Percentiles rank a stretch among this genome's conserved stretches.
phyloP scores from a whole-genome alignment of 1,139 yeast species.

The Starmera stellimalicola region DNA sequence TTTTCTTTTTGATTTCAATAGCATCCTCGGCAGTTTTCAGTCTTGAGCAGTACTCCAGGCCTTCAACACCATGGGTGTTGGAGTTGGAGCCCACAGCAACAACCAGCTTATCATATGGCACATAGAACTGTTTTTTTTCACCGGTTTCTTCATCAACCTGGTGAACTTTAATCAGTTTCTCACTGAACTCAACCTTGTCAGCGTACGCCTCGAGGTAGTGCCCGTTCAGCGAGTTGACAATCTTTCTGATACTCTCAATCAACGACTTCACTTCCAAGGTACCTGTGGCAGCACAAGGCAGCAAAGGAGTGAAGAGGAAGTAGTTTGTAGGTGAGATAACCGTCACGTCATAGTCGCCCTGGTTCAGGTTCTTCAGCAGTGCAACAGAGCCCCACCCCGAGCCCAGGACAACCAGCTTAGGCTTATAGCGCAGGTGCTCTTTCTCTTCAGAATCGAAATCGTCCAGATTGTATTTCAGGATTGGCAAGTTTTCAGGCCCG shows the following conservation, averaged over 20 bases:
- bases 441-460: slow-evolving; percentile 38
- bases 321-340: slow-evolving; percentile 55
- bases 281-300: slow-evolving; percentile 54
- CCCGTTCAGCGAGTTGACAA: slow-evolving; percentile 38
- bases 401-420: slow-evolving; percentile 46
- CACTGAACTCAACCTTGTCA: slow-evolving; percentile 40
- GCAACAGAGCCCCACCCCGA: slow-evolving; percentile 57
- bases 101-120: slow-evolving; percentile 56
- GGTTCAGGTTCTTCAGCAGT: slow-evolving; percentile 32
- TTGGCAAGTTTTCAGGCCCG: slow-evolving; percentile 60
- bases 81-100: slow-evolving; percentile 58
- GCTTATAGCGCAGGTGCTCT: slow-evolving; percentile 31
- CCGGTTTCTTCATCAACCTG: slow-evolving; percentile 29
- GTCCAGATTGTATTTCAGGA: slow-evolving; percentile 42
- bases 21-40: slow-evolving; percentile 61
- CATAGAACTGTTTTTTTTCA: slow-evolving; percentile 32
- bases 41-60: slow-evolving; percentile 46
- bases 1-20: slow-evolving; percentile 41
- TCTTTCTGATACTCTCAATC: slow-evolving; percentile 48
- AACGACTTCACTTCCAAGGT: slow-evolving; percentile 44
- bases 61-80: slow-evolving; percentile 59
- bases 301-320: slow-evolving; percentile 48
- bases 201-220: slow-evolving; percentile 51
- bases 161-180: slow-evolving; percentile 44
- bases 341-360: slow-evolving; percentile 46